Evolutionary conservation across 2,329 filamentous ascomycete genomes (phyloP).

Genomic region (Fusarium nodosum): DNA sequence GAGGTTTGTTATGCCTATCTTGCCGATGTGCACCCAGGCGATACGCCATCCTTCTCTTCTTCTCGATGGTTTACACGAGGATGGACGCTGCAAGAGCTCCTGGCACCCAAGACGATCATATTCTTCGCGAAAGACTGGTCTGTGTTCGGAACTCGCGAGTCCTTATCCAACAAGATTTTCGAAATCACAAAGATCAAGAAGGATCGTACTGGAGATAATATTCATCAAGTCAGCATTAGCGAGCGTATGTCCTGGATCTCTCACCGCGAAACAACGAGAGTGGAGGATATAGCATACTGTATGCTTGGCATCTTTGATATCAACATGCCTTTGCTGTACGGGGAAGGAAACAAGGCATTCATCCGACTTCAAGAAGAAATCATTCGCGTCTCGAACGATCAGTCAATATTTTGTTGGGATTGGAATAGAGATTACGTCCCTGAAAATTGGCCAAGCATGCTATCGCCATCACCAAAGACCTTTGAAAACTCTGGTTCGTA

Average conservation of each 20-base stretch:
- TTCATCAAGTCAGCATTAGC: neutral
- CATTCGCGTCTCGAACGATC: neutral
- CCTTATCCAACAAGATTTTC: accelerated
- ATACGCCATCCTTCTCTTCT: accelerated
- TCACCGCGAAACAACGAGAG: neutral
- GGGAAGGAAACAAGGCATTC: neutral
- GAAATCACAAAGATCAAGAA: neutral
- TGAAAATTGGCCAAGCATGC: neutral
- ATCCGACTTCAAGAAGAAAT: neutral
- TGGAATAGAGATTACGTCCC: neutral
- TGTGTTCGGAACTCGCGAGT: neutral
- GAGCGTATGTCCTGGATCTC: neutral
- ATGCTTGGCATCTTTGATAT: neutral
- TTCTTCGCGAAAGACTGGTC: neutral
- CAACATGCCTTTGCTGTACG: accelerated
- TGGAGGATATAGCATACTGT: neutral
- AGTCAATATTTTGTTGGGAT: neutral
- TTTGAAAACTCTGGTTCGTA: neutral
- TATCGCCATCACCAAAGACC: neutral
- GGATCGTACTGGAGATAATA: neutral
- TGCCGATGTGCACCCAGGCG: neutral
- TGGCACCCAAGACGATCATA: neutral
- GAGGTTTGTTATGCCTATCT: neutral
- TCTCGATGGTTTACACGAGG: neutral
- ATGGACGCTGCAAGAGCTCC: neutral